Evolutionary conservation across 345 rosid species (phyloP).

Genomic region (Cochlearia excelsa): DNA sequence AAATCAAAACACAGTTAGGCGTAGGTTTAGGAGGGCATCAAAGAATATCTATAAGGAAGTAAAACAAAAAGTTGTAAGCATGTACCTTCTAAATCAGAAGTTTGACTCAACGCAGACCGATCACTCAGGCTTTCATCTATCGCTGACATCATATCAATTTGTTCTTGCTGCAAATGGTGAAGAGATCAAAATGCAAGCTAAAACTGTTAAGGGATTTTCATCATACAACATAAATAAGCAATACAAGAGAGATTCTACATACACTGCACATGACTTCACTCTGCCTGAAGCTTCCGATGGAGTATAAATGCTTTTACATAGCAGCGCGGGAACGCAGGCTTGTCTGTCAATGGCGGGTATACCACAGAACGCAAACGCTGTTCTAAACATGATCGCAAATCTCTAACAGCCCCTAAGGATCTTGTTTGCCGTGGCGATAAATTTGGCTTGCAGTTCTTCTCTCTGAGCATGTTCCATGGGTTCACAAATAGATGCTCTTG

Average conservation of each 20-base stretch:
- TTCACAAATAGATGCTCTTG: too few relatives aligned
- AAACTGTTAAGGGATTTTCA: conserved; percentile 10
- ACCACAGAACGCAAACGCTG: conserved; percentile 63
- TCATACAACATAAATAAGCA: conserved; percentile 18
- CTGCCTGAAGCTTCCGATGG: conserved; percentile 63
- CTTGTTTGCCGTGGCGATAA: conserved; percentile 66
- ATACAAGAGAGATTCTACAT: conserved; percentile 29
- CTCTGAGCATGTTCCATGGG: too few relatives aligned
- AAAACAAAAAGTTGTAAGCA: conserved; percentile 15
- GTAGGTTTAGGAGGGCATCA: conserved; percentile 35
- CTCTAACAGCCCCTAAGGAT: conserved; percentile 83
- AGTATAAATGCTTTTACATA: conserved; percentile 80
- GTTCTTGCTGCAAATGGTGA: conserved; percentile 49
- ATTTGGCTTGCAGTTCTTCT: too few relatives aligned
- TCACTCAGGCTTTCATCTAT: conserved; percentile 51
- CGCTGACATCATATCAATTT: conserved; percentile 49
- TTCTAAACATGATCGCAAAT: conserved; percentile 75
- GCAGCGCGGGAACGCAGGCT: conserved; percentile 66
- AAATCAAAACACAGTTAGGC: conserved; percentile 18
- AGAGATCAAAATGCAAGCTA: conserved; percentile 20
- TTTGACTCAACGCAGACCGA: conserved; percentile 45
- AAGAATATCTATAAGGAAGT: conserved; percentile 15
- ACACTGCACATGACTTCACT: conserved; percentile 63
- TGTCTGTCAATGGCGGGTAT: conserved; percentile 81
- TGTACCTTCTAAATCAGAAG: conserved; percentile 51